Evolutionary conservation across 768 basidiomycete species (phyloP).

Genomic region (Imleria badia): DNA sequence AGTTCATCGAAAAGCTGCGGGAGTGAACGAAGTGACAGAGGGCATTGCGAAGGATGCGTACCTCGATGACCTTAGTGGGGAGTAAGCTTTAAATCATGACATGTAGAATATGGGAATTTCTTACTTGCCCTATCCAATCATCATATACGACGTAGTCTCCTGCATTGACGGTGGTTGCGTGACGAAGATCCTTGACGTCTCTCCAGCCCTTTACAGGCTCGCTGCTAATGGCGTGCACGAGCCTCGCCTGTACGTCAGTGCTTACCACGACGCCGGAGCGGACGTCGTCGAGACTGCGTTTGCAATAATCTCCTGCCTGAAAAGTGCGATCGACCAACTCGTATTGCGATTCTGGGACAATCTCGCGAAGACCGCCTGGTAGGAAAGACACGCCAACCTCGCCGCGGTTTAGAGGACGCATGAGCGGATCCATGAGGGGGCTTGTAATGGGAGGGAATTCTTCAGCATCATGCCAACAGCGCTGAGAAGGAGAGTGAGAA

Average conservation of each 20-base stretch:
- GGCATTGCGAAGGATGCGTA: constrained; percentile 33
- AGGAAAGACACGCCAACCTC: constrained; percentile 83
- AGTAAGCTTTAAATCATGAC: constrained; percentile 9
- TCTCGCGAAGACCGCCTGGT: constrained; percentile 55
- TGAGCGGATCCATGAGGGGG: constrained; percentile 60
- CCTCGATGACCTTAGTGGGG: constrained; percentile 67
- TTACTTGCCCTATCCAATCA: constrained; percentile 89
- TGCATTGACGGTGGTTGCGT: constrained; percentile 60
- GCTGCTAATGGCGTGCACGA: constrained; percentile 74
- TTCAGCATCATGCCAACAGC: constrained; percentile 89
- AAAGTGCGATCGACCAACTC: constrained; percentile 74
- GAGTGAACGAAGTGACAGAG: constrained; percentile 13
- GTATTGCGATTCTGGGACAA: constrained; percentile 68
- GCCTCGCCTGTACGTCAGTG: constrained; percentile 58
- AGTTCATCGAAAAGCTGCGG: constrained; percentile 81
- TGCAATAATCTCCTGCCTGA: constrained; percentile 79
- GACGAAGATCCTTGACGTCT: constrained; percentile 54
- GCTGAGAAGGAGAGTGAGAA: constrained; percentile 42
- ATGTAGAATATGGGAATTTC: constrained; percentile 21
- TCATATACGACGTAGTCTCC: constrained; percentile 81
- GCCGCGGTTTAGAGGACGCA: constrained; percentile 71
- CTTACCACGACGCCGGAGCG: constrained; percentile 74
- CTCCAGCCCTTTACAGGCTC: constrained; percentile 64
- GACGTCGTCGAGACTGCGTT: constrained; percentile 71
- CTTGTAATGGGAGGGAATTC: constrained; percentile 50